phyloP scores from a whole-genome alignment of 2,329 filamentous ascomycete species.

The Arthroderma uncinatum region DNA sequence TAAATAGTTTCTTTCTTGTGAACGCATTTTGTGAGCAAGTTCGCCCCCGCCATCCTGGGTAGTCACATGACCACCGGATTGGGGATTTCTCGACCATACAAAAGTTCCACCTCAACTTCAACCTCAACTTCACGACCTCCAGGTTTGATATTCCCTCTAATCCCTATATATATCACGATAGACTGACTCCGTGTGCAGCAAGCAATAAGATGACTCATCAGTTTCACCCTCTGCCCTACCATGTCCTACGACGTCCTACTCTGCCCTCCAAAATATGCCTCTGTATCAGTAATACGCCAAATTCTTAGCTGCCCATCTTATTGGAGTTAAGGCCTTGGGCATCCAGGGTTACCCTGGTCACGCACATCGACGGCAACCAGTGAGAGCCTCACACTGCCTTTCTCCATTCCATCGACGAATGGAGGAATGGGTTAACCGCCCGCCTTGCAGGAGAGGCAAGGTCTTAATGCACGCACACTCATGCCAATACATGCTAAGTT shows the following conservation, averaged over 20 bases:
- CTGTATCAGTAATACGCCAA: neutral
- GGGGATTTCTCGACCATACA: neutral
- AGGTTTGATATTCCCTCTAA: neutral
- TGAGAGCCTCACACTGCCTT: neutral
- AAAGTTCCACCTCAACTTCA: neutral
- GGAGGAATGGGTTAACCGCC: neutral
- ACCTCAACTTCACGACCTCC: neutral
- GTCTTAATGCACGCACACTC: neutral
- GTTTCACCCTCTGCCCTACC: neutral
- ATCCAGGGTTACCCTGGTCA: neutral
- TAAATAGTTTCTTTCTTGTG: no score
- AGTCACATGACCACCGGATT: neutral
- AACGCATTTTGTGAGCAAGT: no score
- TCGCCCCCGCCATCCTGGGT: no score
- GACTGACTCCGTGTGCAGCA: neutral
- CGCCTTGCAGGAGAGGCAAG: slow-evolving; percentile 1
- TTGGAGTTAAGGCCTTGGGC: neutral
- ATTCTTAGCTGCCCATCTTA: neutral
- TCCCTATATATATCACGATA: neutral
- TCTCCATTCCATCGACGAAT: neutral
- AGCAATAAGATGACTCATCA: neutral
- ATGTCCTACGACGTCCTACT: neutral
- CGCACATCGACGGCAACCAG: neutral
- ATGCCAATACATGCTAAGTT: slow-evolving; percentile 1
- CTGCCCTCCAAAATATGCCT: neutral